Evolutionary conservation across 345 rosid species (phyloP).

Genomic region (Syzygium aromaticum): DNA sequence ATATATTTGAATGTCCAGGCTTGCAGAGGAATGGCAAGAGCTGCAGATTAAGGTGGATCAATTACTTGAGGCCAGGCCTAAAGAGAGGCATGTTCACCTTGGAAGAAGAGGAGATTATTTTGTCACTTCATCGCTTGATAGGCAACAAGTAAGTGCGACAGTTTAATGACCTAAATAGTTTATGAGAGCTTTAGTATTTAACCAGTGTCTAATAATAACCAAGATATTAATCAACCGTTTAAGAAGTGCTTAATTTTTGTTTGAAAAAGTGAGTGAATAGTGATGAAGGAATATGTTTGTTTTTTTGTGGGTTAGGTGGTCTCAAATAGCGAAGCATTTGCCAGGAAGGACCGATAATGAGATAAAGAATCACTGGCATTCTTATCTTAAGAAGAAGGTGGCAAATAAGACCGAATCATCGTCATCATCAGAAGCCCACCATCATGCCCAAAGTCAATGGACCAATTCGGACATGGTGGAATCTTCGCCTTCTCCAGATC

Average conservation of each 20-base stretch:
- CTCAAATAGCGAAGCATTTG: conserved; percentile 71
- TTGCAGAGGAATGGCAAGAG: conserved; percentile 91
- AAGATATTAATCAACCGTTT: neutral
- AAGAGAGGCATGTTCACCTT: conserved; percentile 53
- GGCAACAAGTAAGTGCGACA: conserved; percentile 73
- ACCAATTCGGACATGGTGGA: neutral
- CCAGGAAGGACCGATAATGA: conserved; percentile 98
- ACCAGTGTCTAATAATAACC: neutral
- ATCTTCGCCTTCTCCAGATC: neutral
- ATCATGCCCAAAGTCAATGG: neutral
- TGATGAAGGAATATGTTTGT: neutral
- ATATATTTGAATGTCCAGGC: conserved; percentile 28
- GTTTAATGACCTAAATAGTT: neutral
- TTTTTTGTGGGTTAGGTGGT: conserved; percentile 47
- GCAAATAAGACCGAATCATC: neutral
- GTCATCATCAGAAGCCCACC: neutral
- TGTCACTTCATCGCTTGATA: conserved; percentile 55
- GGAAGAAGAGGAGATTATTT: conserved; percentile 64
- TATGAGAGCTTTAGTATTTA: neutral
- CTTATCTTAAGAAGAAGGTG: conserved; percentile 34
- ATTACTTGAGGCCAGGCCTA: conserved; percentile 85
- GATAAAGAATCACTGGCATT: conserved; percentile 92
- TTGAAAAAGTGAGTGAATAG: neutral
- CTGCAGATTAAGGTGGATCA: conserved; percentile 92
- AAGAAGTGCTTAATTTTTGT: neutral